Evolutionary conservation across 1,284 basidiomycete genomes (phyloP), one percentile per base, ranked within the genome.

Genomic region (Inonotus hispidus): DNA sequence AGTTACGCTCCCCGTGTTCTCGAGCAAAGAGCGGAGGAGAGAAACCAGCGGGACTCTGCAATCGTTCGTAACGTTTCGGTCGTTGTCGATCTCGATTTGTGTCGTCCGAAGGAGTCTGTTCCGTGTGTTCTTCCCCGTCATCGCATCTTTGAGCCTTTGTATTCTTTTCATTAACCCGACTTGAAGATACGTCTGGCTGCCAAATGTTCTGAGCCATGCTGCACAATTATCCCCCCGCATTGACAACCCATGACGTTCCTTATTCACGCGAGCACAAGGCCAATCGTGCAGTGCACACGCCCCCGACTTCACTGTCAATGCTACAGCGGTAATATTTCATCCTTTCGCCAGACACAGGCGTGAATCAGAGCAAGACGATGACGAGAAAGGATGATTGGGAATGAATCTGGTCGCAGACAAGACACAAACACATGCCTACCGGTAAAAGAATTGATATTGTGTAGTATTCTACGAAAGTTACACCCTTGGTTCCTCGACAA

Each of bases 1-100:
- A 4, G 79, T 79, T 1, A 77, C 75, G 58, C 74, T 77, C 8
- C 78, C 78, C 19, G 71, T 71, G 63, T 80, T 80, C 62, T 77
- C 72, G 0, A 78, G 69, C 7, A n/a, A 73, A 63, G n/a, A 75
- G 63, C 1, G 65, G 46, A 14, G 72, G 72, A 11, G 62, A 61
- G 25, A 71, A 54, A n/a, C n/a, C 29, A 21, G 41, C 5, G 4
- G 45, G 32, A 21, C 41, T 52, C 27, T n/a, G 27, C 27, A 38
- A 25, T 27, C 52, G 35, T 0, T 32, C 46, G 10, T 11, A 25
- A 27, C 6, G 46, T 13, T 49, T 49, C 46, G 7, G 10, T 49
- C 23, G 25, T 5, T 16, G 19, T 49, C 21, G 25, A 23, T n/a
- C 21, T 25, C 8, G 25, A 3, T 14, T 19, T 46, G 10, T 19